These are phyloP conservation scores for Fusarium sp. DNA, from an alignment of 2,329 filamentous ascomycete species.

Conservation along the genomic window DNA sequence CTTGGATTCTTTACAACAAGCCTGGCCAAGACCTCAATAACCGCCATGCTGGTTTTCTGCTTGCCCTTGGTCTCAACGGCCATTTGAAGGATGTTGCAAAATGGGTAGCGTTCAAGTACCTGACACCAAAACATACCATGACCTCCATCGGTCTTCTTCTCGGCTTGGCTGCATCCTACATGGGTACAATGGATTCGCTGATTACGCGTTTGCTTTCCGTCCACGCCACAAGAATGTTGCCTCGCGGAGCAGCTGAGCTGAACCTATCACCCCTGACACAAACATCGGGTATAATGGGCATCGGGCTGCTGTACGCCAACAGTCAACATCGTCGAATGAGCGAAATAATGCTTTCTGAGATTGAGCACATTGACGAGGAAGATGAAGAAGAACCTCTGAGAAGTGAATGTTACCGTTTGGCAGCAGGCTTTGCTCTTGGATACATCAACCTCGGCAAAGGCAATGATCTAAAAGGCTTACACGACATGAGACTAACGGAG, in stretches of 20 bases:
- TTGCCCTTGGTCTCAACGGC: conserved; percentile 91
- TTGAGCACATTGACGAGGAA: conserved; percentile 82
- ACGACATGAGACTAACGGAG: conserved; percentile 94
- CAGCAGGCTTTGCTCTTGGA: conserved; percentile 91
- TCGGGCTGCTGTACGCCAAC: conserved; percentile 91
- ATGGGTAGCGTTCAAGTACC: conserved; percentile 98
- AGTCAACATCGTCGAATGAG: conserved; percentile 98
- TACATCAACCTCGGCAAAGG: conserved; percentile 96
- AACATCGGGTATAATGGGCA: conserved; percentile 96
- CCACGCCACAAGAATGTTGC: conserved; percentile 94
- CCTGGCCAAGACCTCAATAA: conserved; percentile 88
- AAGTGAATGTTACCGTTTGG: conserved; percentile 95
- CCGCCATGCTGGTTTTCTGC: conserved; percentile 92
- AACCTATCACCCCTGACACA: conserved; percentile 94
- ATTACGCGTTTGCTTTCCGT: conserved; percentile 94
- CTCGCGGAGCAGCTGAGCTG: conserved; percentile 89
- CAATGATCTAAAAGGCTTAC: conserved; percentile 84
- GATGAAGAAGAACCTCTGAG: conserved; percentile 88
- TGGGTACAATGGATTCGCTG: conserved; percentile 96
- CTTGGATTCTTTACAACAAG: conserved; percentile 99
- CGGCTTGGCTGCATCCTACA: conserved; percentile 90
- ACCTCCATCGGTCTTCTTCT: conserved; percentile 96
- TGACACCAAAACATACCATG: conserved; percentile 99
- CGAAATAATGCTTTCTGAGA: conserved; percentile 98
- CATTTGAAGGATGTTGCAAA: conserved; percentile 95